These are phyloP conservation scores for Domatiomyces globalis DNA, from an alignment of 2,329 filamentous ascomycete species.

Conservation along the genomic window DNA sequence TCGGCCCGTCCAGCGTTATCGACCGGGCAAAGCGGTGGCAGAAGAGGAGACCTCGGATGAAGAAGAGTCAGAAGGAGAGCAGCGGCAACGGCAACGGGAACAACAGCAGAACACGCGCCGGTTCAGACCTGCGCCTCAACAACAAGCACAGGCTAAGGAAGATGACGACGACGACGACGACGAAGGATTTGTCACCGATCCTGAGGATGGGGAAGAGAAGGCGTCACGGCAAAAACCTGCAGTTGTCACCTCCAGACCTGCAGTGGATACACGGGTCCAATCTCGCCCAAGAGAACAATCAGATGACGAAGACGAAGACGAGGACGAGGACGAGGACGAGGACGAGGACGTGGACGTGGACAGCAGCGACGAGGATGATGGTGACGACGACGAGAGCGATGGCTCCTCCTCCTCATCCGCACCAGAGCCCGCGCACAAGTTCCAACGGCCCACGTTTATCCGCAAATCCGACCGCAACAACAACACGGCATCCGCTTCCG, in stretches of 20 bases:
- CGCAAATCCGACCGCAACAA: slow-evolving; percentile 46
- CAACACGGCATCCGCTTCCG: slow-evolving; percentile 7
- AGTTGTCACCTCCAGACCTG: slow-evolving; percentile 9
- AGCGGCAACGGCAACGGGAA: slow-evolving; percentile 25
- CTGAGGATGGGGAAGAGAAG: slow-evolving; percentile 26
- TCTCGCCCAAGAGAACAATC: slow-evolving; percentile 5
- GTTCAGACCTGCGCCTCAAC: slow-evolving; percentile 26
- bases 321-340: neutral
- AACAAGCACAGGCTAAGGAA: slow-evolving; percentile 9
- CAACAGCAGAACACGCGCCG: slow-evolving; percentile 28
- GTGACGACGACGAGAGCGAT: slow-evolving; percentile 9
- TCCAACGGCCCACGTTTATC: slow-evolving; percentile 53
- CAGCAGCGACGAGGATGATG: slow-evolving; percentile 18
- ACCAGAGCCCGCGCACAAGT: slow-evolving; percentile 43
- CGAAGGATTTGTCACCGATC: slow-evolving; percentile 48
- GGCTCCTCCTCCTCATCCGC: slow-evolving; percentile 36
- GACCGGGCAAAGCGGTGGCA: slow-evolving; percentile 60
- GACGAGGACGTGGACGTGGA: too few species aligned
- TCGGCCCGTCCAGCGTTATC: slow-evolving; percentile 59
- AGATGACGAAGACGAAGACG: neutral
- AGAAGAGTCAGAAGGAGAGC: slow-evolving; percentile 41
- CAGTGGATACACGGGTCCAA: neutral
- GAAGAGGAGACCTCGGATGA: slow-evolving; percentile 36
- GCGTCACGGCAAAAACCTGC: slow-evolving; percentile 19
- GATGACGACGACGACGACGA: slow-evolving; percentile 25